A percentile compares a stretch with the other conserved stretches of the same genome.
phyloP scores from a whole-genome alignment of 2,329 filamentous ascomycete species.

The Clonostachys byssicola region DNA sequence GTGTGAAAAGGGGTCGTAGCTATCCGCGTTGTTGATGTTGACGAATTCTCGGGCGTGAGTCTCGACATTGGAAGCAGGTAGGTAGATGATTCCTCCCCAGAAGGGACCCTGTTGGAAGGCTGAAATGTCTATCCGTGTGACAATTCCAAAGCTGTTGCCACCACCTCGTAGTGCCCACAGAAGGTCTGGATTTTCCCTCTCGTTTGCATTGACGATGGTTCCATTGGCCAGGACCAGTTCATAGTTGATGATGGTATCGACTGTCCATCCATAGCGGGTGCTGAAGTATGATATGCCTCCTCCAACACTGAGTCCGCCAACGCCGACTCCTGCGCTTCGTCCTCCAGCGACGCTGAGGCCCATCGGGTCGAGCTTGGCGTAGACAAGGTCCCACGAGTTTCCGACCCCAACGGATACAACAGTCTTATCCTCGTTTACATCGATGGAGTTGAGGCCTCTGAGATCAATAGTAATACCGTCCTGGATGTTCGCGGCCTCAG shows the following conservation, averaged over 20 bases:
- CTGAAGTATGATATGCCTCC: slow-evolving; percentile 46
- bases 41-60: slow-evolving; percentile 6
- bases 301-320: slow-evolving; percentile 37
- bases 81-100: slow-evolving; percentile 14
- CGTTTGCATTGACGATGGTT: slow-evolving; percentile 30
- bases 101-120: slow-evolving; percentile 18
- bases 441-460: slow-evolving; percentile 4
- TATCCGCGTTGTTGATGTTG: slow-evolving; percentile 6
- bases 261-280: slow-evolving; percentile 29
- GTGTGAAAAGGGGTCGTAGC: slow-evolving; percentile 6
- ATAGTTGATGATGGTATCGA: slow-evolving; percentile 29
- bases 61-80: not conserved
- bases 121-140: slow-evolving; percentile 17
- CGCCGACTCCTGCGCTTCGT: slow-evolving; percentile 31
- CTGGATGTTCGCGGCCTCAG: slow-evolving; percentile 33
- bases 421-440: slow-evolving; percentile 26
- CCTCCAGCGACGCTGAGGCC: slow-evolving; percentile 32
- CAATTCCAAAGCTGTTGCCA: slow-evolving; percentile 35
- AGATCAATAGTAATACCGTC: slow-evolving; percentile 37
- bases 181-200: slow-evolving; percentile 27
- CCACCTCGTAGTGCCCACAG: slow-evolving; percentile 38
- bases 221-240: slow-evolving; percentile 36
- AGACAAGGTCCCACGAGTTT: slow-evolving; percentile 37
- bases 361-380: slow-evolving; percentile 26
- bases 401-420: slow-evolving; percentile 36